Evolutionary conservation across 371 early-diverging fungal species (phyloP), one percentile per base, ranked within the genome.

Genomic region (Rhizopus microsporus): DNA sequence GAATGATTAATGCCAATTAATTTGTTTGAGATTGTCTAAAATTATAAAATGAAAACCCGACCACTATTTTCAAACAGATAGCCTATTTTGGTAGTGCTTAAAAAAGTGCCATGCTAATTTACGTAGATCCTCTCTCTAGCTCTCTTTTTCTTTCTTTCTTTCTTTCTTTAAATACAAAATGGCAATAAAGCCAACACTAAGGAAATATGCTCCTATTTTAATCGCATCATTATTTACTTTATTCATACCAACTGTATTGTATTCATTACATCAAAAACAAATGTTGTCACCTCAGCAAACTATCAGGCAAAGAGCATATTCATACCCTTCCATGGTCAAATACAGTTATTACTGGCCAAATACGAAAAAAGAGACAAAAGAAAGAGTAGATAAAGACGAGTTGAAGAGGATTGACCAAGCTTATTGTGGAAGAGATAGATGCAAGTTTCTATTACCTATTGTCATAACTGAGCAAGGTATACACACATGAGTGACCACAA

Each of bases 381-480:
- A 12, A 35, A 23, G 23, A 23, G 23, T 15, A 55, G 6, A 7
- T 7, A 16, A 40, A 15, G 29, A 39, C 0, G 53, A 51, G 10
- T 34, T 57, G 37, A 51, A 51, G 49, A 15, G 60, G 37, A 72
- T 78, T 8, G 72, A 78, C 54, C 63, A 51, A 39, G 67, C 63
- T 17, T 76, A 62, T 43, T 73, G 74, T 55, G 65, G 68, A 4
- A 42, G 42, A 9, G 67, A 69, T 29, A 56, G 59, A 61, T 73
- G 74, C 34, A 53, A 58, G 17, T 73, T 73, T 53, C 8, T 73
- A 4, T 46, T 73, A 15, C 74, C 74, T 15, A 33, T 73, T 1
- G 57, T 60, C 4, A 73, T 73, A 32, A 69, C 67, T 0, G 77
- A 76, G 40, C 77, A 76, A 76, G 77, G 77, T 76, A 64, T 9